phyloP scores from a whole-genome alignment of 2,329 filamentous ascomycete species.

The Seiridium cupressi region DNA sequence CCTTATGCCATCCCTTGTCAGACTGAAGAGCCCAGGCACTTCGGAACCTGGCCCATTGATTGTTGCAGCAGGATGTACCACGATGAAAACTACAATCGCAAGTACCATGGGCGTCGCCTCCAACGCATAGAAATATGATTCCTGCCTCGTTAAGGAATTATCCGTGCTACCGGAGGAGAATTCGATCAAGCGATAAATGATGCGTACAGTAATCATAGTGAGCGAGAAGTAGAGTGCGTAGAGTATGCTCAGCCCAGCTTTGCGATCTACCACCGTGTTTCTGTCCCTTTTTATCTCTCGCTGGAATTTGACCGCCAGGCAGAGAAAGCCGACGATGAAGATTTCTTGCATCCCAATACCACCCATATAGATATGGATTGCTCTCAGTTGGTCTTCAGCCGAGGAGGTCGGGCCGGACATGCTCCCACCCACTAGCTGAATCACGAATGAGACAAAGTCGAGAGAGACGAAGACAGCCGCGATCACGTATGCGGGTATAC shows the following conservation, averaged over 20 bases:
- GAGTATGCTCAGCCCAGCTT: constrained; percentile 14
- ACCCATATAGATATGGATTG: constrained; percentile 48
- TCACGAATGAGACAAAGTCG: constrained; percentile 33
- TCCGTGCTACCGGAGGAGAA: constrained; percentile 40
- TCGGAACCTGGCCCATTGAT: constrained; percentile 14
- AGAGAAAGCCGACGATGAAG: constrained; percentile 47
- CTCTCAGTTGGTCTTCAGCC: constrained; percentile 23
- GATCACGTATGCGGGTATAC: constrained; percentile 33
- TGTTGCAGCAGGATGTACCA: constrained; percentile 32
- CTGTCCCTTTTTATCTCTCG: constrained; percentile 20
- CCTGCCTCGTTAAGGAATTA: constrained; percentile 23
- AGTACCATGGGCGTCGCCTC: constrained; percentile 37
- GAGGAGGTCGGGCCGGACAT: constrained; percentile 23
- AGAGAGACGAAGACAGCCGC: constrained; percentile 38
- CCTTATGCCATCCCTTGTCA: neutral
- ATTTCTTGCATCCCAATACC: constrained; percentile 50
- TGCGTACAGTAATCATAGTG: constrained; percentile 67
- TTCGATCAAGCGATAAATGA: constrained; percentile 62
- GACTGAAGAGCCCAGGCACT: constrained; percentile 13
- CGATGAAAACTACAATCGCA: constrained; percentile 31
- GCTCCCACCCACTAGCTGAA: constrained; percentile 33
- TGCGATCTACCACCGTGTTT: constrained; percentile 5
- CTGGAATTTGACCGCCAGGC: constrained; percentile 37
- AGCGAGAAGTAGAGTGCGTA: constrained; percentile 33
- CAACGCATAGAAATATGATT: constrained; percentile 30